Percentiles rank a stretch among this genome's conserved stretches.
These are phyloP conservation scores for Sorghum bicolor DNA, from an alignment of 176 grass and related monocot species.

Conservation along the genomic window DNA sequence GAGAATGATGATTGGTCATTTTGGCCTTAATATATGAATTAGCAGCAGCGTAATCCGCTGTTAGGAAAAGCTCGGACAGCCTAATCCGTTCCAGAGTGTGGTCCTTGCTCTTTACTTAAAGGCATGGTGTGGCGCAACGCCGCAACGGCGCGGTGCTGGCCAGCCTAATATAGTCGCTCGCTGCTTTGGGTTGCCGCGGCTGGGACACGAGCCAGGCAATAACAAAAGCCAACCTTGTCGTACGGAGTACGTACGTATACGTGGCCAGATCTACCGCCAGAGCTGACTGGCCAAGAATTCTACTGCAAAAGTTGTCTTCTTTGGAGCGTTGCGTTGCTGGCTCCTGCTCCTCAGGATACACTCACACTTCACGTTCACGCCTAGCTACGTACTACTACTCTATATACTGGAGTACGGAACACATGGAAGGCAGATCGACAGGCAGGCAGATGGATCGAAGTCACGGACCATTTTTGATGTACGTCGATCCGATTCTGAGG, in stretches of 20 bases:
- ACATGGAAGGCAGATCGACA: not conserved
- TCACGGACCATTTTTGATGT: not conserved
- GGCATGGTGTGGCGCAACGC: not conserved
- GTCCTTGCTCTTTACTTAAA: conserved; percentile 45
- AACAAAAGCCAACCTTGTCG: not conserved
- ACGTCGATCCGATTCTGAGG: not conserved
- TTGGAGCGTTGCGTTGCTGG: not conserved
- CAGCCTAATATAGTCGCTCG: not conserved
- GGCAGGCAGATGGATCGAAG: not conserved
- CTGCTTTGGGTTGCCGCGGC: conserved; percentile 29
- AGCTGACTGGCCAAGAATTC: not conserved
- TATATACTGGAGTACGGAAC: no score
- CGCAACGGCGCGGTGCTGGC: not conserved
- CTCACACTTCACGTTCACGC: no score
- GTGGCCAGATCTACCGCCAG: not conserved
- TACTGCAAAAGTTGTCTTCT: not conserved
- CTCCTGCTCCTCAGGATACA: not conserved
- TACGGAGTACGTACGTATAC: not conserved
- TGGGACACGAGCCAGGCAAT: not conserved
- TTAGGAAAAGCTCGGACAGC: conserved; percentile 11
- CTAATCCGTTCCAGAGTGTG: conserved; percentile 17
- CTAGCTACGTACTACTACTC: no score
- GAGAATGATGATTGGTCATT: not conserved
- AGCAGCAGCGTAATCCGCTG: not conserved
- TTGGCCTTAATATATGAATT: not conserved